These are phyloP conservation scores for Solanum paucissectum DNA, from an alignment of 257 asterid genomes.

Conservation along the genomic window DNA sequence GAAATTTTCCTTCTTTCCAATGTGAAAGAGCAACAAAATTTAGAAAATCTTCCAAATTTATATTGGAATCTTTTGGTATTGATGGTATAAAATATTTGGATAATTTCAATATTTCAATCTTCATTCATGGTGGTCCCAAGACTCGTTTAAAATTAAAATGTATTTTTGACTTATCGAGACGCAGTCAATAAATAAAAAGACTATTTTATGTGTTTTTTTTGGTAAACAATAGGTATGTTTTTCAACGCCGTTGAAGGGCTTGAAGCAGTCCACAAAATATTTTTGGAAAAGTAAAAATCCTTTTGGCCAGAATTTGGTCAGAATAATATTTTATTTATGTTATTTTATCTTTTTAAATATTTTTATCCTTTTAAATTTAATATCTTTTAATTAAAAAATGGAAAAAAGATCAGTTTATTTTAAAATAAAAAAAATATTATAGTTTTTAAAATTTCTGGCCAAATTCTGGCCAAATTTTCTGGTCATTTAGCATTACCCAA, in stretches of 20 bases:
- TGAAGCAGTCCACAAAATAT: slow-evolving; percentile 23
- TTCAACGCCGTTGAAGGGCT: slow-evolving; percentile 13
- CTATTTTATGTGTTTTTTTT: background rate
- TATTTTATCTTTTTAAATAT: no score
- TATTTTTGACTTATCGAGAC: slow-evolving; percentile 55
- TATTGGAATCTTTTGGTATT: slow-evolving; percentile 29
- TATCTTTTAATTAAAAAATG: no score
- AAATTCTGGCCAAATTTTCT: no score
- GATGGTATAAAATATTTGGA: slow-evolving; percentile 15
- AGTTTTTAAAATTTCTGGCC: no score
- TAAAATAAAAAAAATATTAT: no score
- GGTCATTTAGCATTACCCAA: no score
- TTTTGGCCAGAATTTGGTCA: no score
- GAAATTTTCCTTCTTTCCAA: slow-evolving; percentile 4
- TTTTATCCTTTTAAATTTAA: no score
- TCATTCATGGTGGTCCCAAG: slow-evolving; percentile 30
- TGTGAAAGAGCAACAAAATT: slow-evolving; percentile 33
- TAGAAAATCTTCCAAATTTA: slow-evolving; percentile 6
- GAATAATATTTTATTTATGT: no score
- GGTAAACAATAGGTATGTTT: slow-evolving; percentile 1
- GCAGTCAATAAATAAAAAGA: background rate
- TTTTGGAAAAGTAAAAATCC: background rate
- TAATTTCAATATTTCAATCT: slow-evolving; percentile 14
- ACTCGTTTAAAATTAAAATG: slow-evolving; percentile 30
- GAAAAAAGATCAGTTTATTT: no score